Evolutionary conservation across 441 rosid species (phyloP).

Genomic region (Populus hybrid): DNA sequence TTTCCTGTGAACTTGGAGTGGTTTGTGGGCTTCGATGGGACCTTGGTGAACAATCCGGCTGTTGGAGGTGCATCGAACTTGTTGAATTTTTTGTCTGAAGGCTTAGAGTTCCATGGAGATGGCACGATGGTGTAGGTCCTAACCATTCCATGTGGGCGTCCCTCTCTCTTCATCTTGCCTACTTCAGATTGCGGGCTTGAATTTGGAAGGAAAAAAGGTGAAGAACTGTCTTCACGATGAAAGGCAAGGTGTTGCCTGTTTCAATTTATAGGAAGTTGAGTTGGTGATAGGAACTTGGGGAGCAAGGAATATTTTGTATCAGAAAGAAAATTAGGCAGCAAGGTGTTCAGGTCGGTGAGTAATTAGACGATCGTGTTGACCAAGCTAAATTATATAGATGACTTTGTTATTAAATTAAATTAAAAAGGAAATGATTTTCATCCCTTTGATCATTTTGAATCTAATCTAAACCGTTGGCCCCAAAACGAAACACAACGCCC

Average conservation of each 20-base stretch:
- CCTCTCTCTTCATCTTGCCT: constrained; percentile 61
- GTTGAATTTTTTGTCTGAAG: constrained; percentile 36
- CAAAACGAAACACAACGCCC: too few species aligned
- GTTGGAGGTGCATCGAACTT: constrained; percentile 37
- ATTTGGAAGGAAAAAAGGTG: neutral
- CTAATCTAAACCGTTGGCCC: too few species aligned
- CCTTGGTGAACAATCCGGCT: constrained; percentile 42
- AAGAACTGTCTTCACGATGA: neutral
- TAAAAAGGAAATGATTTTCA: too few species aligned
- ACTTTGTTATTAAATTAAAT: too few species aligned
- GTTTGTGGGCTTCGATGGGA: constrained; percentile 46
- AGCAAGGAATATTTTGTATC: neutral
- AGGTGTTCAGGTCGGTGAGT: too few species aligned
- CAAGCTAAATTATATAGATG: too few species aligned
- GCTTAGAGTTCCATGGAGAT: constrained; percentile 41
- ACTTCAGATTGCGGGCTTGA: constrained; percentile 12
- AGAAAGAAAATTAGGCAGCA: too few species aligned
- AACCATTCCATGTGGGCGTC: constrained; percentile 69
- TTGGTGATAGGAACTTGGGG: neutral
- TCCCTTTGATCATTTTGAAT: too few species aligned
- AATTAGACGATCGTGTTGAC: too few species aligned
- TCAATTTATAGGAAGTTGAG: constrained; percentile 2
- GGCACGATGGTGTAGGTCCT: constrained; percentile 52
- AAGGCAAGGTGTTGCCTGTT: neutral
- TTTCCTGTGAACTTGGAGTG: constrained; percentile 65